These are phyloP conservation scores for Cyclanthera cordifolia DNA, from an alignment of 306 rosid genomes.

Conservation along the genomic window DNA sequence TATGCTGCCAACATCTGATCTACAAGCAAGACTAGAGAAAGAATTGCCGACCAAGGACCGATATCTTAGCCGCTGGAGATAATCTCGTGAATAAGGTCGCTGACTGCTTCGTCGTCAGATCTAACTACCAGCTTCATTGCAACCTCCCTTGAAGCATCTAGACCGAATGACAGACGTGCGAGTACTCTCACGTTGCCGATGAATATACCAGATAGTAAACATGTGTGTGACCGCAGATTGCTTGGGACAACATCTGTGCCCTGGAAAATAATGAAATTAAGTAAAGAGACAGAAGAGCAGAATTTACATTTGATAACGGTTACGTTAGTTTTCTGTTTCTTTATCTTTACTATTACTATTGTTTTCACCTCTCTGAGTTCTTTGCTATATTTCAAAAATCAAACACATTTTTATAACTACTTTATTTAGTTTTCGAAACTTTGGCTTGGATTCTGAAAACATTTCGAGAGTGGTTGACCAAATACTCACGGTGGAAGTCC, in stretches of 20 bases:
- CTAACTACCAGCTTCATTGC: slow-evolving; percentile 89
- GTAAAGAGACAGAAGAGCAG: not conserved
- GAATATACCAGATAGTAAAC: slow-evolving; percentile 73
- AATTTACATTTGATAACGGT: not conserved
- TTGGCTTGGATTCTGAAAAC: too few species aligned
- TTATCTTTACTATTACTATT: too few species aligned
- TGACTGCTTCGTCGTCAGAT: slow-evolving; percentile 61
- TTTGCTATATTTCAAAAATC: too few species aligned
- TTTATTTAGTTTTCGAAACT: too few species aligned
- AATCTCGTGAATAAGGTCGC: slow-evolving; percentile 79
- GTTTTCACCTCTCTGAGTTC: too few species aligned
- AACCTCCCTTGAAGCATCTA: slow-evolving; percentile 81
- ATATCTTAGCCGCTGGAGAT: slow-evolving; percentile 80
- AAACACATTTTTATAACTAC: too few species aligned
- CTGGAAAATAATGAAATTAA: slow-evolving; percentile 30
- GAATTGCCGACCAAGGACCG: not conserved
- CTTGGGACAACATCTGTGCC: slow-evolving; percentile 75
- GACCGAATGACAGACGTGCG: slow-evolving; percentile 77
- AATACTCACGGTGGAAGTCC: not conserved
- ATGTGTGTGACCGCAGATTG: slow-evolving; percentile 85
- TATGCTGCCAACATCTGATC: slow-evolving; percentile 3
- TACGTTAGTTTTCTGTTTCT: not conserved
- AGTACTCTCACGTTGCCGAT: slow-evolving; percentile 75
- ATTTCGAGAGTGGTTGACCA: too few species aligned
- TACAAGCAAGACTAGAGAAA: not conserved